Base-by-base conservation (phyloP, 2,329 filamentous ascomycete genomes). In the Colletotrichum tabaci region DNA sequence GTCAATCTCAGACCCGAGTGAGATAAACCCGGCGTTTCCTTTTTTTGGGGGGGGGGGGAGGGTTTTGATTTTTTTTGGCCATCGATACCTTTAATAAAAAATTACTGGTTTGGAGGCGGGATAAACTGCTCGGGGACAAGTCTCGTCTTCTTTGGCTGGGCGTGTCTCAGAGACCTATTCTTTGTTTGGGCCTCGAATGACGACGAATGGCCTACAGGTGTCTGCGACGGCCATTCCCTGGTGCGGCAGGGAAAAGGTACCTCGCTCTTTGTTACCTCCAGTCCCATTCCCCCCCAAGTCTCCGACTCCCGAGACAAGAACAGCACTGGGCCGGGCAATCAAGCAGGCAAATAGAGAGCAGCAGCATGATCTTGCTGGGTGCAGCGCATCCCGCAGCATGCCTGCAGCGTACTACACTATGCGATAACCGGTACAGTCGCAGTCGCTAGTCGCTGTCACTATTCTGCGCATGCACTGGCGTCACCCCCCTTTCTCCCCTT, bases 381-480 rank as follows among this genome's bases (percentile, higher is more conserved):
- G 68, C 68, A 30, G 67, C 62, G 55, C 66, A 56, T 56, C 35
- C 35, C 5, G 35, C 53, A 56, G 30, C 40, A 57, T 56, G 53
- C 53, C 52, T 56, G 35, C 53, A 10, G 53, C 38, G 46, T 15
- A 52, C 10, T 42, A 52, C 35, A 56, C 16, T 18, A 35, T 56
- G 53, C 47, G 9, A n/a, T 6, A 26, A 38, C 18, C 53, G 16
- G 53, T 38, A 26, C 10, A 56, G 26, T 35, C 26, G 30, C 49
- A 10, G 35, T 38, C 35, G 35, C 35, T 38, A 35, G 44, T 46
- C 40, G 35, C 47, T 46, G 15, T 35, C 55, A 23, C 46, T 66
- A 64, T 72, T 72, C 69, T 72, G 65, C 69, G 69, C 69, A 72
- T 68, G 35, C 60, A 49, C 69, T 71, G 68, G 68, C 60, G 53